A percentile compares a stretch with the other conserved stretches of the same genome.
phyloP scores from a whole-genome alignment of 805 yeast species.

The Saturnispora quitensis region DNA sequence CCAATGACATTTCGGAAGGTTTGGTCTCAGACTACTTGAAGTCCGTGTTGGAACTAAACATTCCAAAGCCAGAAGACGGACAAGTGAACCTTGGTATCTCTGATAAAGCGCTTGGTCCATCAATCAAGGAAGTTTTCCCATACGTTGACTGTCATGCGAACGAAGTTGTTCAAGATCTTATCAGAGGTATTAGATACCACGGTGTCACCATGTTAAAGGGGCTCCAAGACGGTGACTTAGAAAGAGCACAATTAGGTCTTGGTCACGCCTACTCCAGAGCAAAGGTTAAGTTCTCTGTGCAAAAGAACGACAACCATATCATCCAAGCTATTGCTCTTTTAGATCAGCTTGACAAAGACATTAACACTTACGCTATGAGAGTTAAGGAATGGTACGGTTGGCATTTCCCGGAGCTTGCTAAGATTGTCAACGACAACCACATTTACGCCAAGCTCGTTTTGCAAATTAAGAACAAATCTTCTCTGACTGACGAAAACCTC shows the following conservation, averaged over 20 bases:
- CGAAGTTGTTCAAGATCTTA: slow-evolving; percentile 88
- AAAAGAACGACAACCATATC: slow-evolving; percentile 97
- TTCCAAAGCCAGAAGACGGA: slow-evolving; percentile 71
- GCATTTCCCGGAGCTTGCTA: slow-evolving; percentile 97
- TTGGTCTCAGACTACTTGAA: slow-evolving; percentile 87
- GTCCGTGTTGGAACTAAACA: slow-evolving; percentile 78
- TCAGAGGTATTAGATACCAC: slow-evolving; percentile 90
- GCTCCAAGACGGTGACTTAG: slow-evolving; percentile 89
- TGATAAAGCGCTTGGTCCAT: slow-evolving; percentile 92
- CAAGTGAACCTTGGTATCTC: slow-evolving; percentile 78
- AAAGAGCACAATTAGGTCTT: slow-evolving; percentile 96
- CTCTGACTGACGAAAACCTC: slow-evolving; percentile 67
- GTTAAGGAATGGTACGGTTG: slow-evolving; percentile 98
- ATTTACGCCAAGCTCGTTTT: slow-evolving; percentile 74
- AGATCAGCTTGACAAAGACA: slow-evolving; percentile 96
- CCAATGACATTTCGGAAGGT: slow-evolving; percentile 96
- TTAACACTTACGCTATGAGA: slow-evolving; percentile 95
- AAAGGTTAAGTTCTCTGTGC: slow-evolving; percentile 97
- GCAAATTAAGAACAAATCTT: slow-evolving; percentile 78
- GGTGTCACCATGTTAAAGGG: slow-evolving; percentile 86
- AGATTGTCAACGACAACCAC: slow-evolving; percentile 84
- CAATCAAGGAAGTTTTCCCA: slow-evolving; percentile 86
- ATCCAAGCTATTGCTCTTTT: slow-evolving; percentile 97
- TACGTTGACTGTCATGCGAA: slow-evolving; percentile 82
- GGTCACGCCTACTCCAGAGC: slow-evolving; percentile 99